Percentiles rank a stretch among this genome's conserved stretches.
These are phyloP conservation scores for Microdochium bolleyi DNA, from an alignment of 2,329 filamentous ascomycete genomes.

Conservation along the genomic window DNA sequence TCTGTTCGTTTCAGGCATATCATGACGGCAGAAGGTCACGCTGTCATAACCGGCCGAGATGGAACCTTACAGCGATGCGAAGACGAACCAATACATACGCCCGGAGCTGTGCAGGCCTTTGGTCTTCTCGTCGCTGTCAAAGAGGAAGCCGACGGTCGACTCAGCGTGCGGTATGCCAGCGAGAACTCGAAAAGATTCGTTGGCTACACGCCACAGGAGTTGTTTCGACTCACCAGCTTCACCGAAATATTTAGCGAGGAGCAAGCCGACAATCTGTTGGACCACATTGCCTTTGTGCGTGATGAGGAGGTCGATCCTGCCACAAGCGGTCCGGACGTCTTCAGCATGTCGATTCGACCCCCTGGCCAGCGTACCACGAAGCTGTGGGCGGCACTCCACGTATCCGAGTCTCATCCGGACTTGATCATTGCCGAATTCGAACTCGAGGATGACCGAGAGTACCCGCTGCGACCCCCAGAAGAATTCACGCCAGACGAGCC, in stretches of 20 bases:
- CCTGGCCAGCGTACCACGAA: slow-evolving; percentile 51
- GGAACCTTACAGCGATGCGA: slow-evolving; percentile 73
- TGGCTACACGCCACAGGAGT: slow-evolving; percentile 66
- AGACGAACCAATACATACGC: slow-evolving; percentile 85
- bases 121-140: slow-evolving; percentile 68
- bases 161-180: slow-evolving; percentile 66
- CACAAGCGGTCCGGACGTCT: slow-evolving; percentile 76
- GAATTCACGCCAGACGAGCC: slow-evolving; percentile 54
- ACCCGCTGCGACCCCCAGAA: slow-evolving; percentile 57
- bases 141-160: slow-evolving; percentile 59
- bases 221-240: slow-evolving; percentile 70
- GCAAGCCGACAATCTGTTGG: slow-evolving; percentile 73
- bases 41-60: slow-evolving; percentile 72
- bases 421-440: slow-evolving; percentile 85
- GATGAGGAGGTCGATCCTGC: slow-evolving; percentile 73
- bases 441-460: slow-evolving; percentile 64
- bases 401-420: slow-evolving; percentile 58
- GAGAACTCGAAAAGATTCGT: slow-evolving; percentile 73
- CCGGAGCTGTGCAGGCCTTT: slow-evolving; percentile 74
- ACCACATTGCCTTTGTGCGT: slow-evolving; percentile 81
- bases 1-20: slow-evolving; percentile 74
- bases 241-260: slow-evolving; percentile 79
- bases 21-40: slow-evolving; percentile 69
- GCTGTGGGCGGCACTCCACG: slow-evolving; percentile 82
- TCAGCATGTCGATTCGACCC: slow-evolving; percentile 65